Percentiles rank a stretch among this genome's conserved stretches.
These are phyloP conservation scores for Pyrus bretschneideri DNA, from an alignment of 306 rosid species.

Conservation along the genomic window DNA sequence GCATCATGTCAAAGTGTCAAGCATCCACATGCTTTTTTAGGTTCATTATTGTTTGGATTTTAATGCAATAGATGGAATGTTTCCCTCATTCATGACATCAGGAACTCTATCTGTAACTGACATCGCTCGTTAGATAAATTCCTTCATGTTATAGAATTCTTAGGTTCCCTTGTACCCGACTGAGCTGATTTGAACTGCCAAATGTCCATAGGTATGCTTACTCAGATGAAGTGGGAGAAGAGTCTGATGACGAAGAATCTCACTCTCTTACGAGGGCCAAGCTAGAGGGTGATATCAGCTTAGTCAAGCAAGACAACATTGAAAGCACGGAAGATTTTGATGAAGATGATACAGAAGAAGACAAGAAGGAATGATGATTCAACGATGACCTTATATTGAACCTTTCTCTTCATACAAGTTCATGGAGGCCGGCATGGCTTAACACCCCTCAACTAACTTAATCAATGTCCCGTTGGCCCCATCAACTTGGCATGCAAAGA, in stretches of 20 bases:
- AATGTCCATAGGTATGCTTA: constrained; percentile 66
- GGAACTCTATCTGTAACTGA: background rate
- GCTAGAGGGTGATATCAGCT: constrained; percentile 60
- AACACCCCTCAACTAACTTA: constrained; percentile 1
- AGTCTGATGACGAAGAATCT: constrained; percentile 79
- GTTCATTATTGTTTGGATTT: background rate
- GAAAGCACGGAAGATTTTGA: constrained; percentile 25
- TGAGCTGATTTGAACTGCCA: constrained; percentile 14
- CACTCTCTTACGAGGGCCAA: constrained; percentile 52
- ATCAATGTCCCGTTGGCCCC: constrained; percentile 14
- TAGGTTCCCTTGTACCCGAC: background rate
- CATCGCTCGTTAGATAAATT: background rate
- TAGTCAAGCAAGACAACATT: constrained; percentile 55
- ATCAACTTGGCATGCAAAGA: constrained; percentile 16
- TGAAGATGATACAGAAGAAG: constrained; percentile 62
- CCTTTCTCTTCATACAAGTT: background rate
- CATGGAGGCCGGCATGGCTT: background rate
- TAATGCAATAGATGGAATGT: background rate
- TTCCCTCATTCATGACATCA: background rate
- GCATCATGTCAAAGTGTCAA: background rate
- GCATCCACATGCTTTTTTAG: background rate
- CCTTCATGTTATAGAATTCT: background rate
- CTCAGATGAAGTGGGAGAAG: constrained; percentile 82
- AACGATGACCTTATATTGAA: background rate
- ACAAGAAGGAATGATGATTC: constrained; percentile 62